Conservation (phyloP, 1,284 basidiomycete species). For the Leucoagaricus sp. region DNA sequence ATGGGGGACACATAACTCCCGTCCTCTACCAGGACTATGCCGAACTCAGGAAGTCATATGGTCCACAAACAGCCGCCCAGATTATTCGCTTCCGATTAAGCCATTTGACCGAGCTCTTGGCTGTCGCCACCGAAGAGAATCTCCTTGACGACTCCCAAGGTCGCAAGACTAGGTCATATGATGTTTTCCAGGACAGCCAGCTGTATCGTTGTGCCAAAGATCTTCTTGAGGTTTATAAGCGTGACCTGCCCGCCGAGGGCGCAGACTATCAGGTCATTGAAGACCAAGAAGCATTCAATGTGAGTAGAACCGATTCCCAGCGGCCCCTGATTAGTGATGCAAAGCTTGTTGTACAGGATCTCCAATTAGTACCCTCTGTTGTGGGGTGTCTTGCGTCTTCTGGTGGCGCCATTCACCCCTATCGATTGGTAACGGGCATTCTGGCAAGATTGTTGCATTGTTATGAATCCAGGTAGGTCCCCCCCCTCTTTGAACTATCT, state of each 20-base stretch:
- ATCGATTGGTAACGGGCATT: conserved; percentile 56
- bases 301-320: conserved; percentile 12
- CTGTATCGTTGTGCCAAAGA: conserved; percentile 41
- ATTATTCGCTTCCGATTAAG: conserved; percentile 62
- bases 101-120: conserved; percentile 51
- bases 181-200: conserved; percentile 45
- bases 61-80: conserved; percentile 47
- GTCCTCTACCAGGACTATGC: conserved; percentile 61
- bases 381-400: conserved; percentile 48
- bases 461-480: conserved; percentile 38
- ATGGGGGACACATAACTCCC: conserved; percentile 72
- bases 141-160: conserved; percentile 48
- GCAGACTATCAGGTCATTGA: conserved; percentile 37
- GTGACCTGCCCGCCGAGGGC: conserved; percentile 48
- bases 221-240: conserved; percentile 40
- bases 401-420: conserved; percentile 58
- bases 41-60: conserved; percentile 48
- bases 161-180: conserved; percentile 48
- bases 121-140: conserved; percentile 48
- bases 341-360: conserved; percentile 31
- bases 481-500: not conserved
- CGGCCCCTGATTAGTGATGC: not conserved
- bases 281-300: conserved; percentile 35
- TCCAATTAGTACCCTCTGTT: conserved; percentile 43
- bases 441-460: conserved; percentile 45